Evolutionary conservation across 139 green algal genomes (phyloP).

Genomic region (Nannochloris sp.): DNA sequence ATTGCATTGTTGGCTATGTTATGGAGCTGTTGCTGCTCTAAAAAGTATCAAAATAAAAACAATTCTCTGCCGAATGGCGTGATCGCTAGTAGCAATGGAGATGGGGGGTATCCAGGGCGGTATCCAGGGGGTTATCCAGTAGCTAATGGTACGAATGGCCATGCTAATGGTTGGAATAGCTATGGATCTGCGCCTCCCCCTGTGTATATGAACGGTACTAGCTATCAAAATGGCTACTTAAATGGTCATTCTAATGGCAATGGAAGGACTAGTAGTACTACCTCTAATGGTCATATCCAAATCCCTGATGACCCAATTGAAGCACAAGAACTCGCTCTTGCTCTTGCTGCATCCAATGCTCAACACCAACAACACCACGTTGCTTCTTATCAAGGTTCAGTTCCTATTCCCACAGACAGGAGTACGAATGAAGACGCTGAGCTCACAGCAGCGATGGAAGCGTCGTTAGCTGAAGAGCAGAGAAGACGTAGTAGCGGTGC

Average conservation of each 20-base stretch:
- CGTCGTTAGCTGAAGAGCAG: constrained; percentile 13
- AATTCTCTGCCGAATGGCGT: too few species aligned
- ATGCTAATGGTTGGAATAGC: background rate
- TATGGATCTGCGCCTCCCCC: background rate
- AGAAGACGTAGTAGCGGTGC: background rate
- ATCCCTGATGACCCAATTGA: constrained; percentile 8
- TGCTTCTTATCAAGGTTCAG: too few species aligned
- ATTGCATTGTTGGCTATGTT: background rate
- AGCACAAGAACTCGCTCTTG: constrained; percentile 11
- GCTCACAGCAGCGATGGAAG: constrained; percentile 6
- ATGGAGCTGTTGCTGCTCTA: constrained; percentile 14
- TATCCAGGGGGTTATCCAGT: too few species aligned
- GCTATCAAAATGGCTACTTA: background rate
- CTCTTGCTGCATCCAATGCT: background rate
- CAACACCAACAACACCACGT: background rate
- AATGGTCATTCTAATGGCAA: constrained; percentile 7
- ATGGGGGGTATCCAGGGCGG: too few species aligned
- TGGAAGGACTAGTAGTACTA: background rate
- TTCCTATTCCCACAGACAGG: constrained; percentile 1
- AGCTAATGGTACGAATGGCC: too few species aligned
- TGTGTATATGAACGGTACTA: background rate
- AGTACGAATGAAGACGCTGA: background rate
- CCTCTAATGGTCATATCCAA: background rate
- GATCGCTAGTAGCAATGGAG: background rate
- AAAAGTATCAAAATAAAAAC: too few species aligned